Percentiles rank a stretch among this genome's conserved stretches.
phyloP scores from a whole-genome alignment of 2,329 filamentous ascomycete genomes.

The Microsporum audouinii region DNA sequence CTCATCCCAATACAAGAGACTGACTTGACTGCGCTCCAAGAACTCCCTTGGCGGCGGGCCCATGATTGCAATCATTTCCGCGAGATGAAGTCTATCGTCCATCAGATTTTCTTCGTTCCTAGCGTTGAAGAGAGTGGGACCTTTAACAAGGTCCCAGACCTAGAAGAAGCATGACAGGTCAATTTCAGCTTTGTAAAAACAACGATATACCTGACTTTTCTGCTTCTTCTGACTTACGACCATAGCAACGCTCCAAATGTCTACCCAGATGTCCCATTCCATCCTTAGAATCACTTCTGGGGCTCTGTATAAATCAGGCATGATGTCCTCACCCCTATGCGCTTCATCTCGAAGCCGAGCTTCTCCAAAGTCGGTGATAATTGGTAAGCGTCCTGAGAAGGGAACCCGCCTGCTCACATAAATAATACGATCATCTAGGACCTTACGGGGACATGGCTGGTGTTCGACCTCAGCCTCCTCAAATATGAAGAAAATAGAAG shows the following conservation, averaged over 20 bases:
- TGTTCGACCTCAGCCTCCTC: constrained; percentile 10
- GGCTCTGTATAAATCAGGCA: constrained; percentile 18
- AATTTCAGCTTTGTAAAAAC: neutral
- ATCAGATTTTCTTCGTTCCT: constrained; percentile 4
- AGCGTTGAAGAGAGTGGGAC: constrained; percentile 2
- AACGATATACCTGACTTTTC: neutral
- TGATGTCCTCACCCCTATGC: constrained; percentile 11
- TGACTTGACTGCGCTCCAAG: constrained; percentile 13
- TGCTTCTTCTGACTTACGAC: constrained; percentile 13
- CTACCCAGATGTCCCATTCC: constrained; percentile 17
- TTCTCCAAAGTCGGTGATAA: constrained; percentile 12
- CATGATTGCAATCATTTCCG: constrained; percentile 18
- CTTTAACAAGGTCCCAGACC: constrained; percentile 9
- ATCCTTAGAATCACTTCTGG: constrained; percentile 19
- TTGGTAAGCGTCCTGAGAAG: neutral
- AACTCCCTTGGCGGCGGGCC: constrained; percentile 14
- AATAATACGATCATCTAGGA: constrained; percentile 11
- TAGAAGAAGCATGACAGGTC: neutral
- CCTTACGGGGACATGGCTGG: constrained; percentile 9
- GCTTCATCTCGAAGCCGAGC: neutral
- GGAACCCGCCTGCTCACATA: constrained; percentile 10
- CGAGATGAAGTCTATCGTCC: constrained; percentile 16
- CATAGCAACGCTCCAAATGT: constrained; percentile 20
- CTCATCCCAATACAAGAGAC: constrained; percentile 19
- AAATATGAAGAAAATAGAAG: constrained; percentile 7